Evolutionary conservation across 306 rosid species (phyloP).

Genomic region (Pyrus betulifolia): DNA sequence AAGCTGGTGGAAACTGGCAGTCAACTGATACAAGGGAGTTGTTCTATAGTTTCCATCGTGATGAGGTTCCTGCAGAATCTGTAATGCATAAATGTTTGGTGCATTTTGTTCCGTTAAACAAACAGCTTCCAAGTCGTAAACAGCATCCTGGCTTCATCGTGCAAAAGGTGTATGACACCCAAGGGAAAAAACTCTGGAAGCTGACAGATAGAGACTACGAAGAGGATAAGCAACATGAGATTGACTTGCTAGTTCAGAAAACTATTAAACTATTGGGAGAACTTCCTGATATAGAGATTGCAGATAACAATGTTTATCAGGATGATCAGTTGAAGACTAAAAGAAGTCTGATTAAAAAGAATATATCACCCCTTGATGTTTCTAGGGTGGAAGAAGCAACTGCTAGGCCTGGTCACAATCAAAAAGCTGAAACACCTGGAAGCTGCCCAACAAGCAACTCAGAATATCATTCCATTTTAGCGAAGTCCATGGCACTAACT

Average conservation of each 20-base stretch:
- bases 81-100: conserved; percentile 92
- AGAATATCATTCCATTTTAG: conserved; percentile 49
- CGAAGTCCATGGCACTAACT: conserved; percentile 43
- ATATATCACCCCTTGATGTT: conserved; percentile 59
- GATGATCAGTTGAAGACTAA: conserved; percentile 56
- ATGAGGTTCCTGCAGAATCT: conserved; percentile 92
- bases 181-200: conserved; percentile 81
- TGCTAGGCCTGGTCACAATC: conserved; percentile 39
- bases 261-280: conserved; percentile 59
- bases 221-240: conserved; percentile 71
- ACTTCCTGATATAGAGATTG: conserved; percentile 67
- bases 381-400: conserved; percentile 57
- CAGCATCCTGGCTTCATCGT: conserved; percentile 91
- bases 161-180: conserved; percentile 88
- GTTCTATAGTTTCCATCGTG: conserved; percentile 95
- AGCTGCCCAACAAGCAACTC: conserved; percentile 42
- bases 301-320: conserved; percentile 43
- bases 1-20: conserved; percentile 84
- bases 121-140: conserved; percentile 83
- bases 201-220: conserved; percentile 86
- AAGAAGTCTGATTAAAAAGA: conserved; percentile 57
- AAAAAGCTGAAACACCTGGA: conserved; percentile 72
- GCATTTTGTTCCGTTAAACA: conserved; percentile 78
- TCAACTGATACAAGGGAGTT: conserved; percentile 89
- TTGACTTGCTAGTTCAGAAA: conserved; percentile 78